phyloP scores from a whole-genome alignment of 192 early-diverging fungal species.

The Coemansia sp. region DNA sequence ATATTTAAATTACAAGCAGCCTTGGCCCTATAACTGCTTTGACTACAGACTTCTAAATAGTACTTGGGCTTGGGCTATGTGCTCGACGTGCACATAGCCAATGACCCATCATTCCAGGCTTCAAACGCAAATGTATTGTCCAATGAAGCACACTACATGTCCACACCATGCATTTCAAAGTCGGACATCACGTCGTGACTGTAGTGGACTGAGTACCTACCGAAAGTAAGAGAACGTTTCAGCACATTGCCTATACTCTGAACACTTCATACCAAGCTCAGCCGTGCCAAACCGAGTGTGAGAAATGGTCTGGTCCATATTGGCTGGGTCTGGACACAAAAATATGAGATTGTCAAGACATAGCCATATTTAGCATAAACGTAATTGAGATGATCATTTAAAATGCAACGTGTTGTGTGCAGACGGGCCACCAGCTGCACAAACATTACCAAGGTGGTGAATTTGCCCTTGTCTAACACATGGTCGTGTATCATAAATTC shows the following conservation, averaged over 20 bases:
- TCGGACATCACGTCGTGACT: conserved; percentile 91
- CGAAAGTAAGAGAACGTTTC: conserved; percentile 70
- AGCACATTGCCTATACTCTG: conserved; percentile 51
- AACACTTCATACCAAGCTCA: conserved; percentile 15
- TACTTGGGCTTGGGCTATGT: conserved; percentile 94
- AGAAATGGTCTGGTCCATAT: conserved; percentile 74
- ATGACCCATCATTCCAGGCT: conserved; percentile 67
- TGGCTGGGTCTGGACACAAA: too few relatives aligned
- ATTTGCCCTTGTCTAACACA: too few relatives aligned
- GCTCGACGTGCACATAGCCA: conserved; percentile 71
- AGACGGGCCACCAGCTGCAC: too few relatives aligned
- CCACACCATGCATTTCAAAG: conserved; percentile 58
- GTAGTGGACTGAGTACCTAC: conserved; percentile 63
- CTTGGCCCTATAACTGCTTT: conserved; percentile 56
- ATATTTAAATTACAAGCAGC: conserved; percentile 70
- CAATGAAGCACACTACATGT: conserved; percentile 12
- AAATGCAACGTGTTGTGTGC: too few relatives aligned
- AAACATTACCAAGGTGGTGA: too few relatives aligned
- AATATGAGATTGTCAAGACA: too few relatives aligned
- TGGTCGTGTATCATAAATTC: too few relatives aligned
- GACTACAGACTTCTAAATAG: conserved; percentile 67
- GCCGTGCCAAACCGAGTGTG: conserved; percentile 65
- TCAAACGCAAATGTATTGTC: conserved; percentile 86
- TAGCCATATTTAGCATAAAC: too few relatives aligned
- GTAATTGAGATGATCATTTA: too few relatives aligned